phyloP scores from a whole-genome alignment of 164 flowering plant genomes.

The Vitis labrusca region DNA sequence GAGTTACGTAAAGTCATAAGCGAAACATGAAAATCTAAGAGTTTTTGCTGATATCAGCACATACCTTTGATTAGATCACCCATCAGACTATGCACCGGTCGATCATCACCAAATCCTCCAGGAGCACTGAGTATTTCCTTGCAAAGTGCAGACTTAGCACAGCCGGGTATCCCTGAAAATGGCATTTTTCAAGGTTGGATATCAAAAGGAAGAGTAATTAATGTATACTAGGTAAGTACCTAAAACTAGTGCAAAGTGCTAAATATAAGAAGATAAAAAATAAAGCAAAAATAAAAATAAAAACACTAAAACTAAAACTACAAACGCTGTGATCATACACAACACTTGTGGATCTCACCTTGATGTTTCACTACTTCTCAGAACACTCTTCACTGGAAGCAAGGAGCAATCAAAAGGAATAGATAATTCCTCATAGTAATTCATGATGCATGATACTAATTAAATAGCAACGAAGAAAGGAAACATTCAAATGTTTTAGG shows the following conservation, averaged over 20 bases:
- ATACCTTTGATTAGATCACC: slow-evolving; percentile 96
- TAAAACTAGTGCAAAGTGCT: not conserved
- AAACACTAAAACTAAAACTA: too few relatives aligned
- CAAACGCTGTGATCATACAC: too few relatives aligned
- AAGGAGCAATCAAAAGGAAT: too few relatives aligned
- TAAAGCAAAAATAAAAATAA: too few relatives aligned
- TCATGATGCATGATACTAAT: too few relatives aligned
- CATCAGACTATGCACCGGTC: slow-evolving; percentile 83
- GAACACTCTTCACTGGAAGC: too few relatives aligned
- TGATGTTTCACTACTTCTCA: too few relatives aligned
- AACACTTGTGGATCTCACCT: too few relatives aligned
- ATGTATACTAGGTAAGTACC: not conserved
- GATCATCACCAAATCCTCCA: slow-evolving; percentile 78
- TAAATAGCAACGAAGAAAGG: too few relatives aligned
- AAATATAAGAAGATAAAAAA: not conserved
- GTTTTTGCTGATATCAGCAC: not conserved
- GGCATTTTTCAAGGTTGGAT: slow-evolving; percentile 4
- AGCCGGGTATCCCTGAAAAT: slow-evolving; percentile 89
- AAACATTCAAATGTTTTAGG: too few relatives aligned
- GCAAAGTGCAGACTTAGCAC: slow-evolving; percentile 97
- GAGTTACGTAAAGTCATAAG: not conserved
- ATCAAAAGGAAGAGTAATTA: not conserved
- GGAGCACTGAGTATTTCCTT: slow-evolving; percentile 68
- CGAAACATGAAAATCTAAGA: too few relatives aligned
- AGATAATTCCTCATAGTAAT: too few relatives aligned